Evolutionary conservation across 2,329 filamentous ascomycete genomes (phyloP).

Genomic region (Xylariaceae sp.): DNA sequence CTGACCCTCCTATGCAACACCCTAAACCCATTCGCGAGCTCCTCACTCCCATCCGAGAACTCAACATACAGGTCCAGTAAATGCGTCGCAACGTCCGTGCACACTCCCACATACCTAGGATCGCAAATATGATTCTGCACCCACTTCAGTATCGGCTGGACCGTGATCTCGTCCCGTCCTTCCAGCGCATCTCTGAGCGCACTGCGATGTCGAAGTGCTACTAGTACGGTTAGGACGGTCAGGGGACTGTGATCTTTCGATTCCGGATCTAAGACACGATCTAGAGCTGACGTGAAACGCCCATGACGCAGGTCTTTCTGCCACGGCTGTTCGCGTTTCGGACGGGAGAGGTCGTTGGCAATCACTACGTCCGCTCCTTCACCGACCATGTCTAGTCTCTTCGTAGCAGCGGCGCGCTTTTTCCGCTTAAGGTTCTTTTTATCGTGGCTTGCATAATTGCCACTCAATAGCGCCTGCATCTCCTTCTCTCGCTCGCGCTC

Average conservation of each 20-base stretch:
- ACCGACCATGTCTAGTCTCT: slow-evolving; percentile 72
- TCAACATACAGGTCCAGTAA: slow-evolving; percentile 85
- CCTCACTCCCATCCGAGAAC: slow-evolving; percentile 67
- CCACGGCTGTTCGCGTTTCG: slow-evolving; percentile 63
- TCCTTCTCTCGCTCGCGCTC: slow-evolving; percentile 76
- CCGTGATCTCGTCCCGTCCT: slow-evolving; percentile 72
- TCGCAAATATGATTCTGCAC: slow-evolving; percentile 75
- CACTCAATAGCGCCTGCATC: slow-evolving; percentile 77
- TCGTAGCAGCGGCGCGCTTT: slow-evolving; percentile 41
- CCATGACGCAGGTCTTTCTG: slow-evolving; percentile 76
- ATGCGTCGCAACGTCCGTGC: slow-evolving; percentile 77
- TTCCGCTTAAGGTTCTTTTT: slow-evolving; percentile 67
- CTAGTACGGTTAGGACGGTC: slow-evolving; percentile 70
- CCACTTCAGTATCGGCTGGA: slow-evolving; percentile 83
- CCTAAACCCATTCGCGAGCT: slow-evolving; percentile 68
- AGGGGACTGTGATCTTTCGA: slow-evolving; percentile 54
- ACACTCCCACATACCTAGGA: slow-evolving; percentile 74
- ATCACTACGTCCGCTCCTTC: slow-evolving; percentile 87
- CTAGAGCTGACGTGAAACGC: slow-evolving; percentile 72
- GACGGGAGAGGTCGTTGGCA: slow-evolving; percentile 56
- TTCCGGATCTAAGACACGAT: slow-evolving; percentile 63
- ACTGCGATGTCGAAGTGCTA: slow-evolving; percentile 81
- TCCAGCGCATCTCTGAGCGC: slow-evolving; percentile 77
- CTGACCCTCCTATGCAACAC: slow-evolving; percentile 67
- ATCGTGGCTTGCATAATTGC: slow-evolving; percentile 75